Base-by-base conservation (phyloP, 768 basidiomycete species). In the Pleurotus tuber-regium region DNA sequence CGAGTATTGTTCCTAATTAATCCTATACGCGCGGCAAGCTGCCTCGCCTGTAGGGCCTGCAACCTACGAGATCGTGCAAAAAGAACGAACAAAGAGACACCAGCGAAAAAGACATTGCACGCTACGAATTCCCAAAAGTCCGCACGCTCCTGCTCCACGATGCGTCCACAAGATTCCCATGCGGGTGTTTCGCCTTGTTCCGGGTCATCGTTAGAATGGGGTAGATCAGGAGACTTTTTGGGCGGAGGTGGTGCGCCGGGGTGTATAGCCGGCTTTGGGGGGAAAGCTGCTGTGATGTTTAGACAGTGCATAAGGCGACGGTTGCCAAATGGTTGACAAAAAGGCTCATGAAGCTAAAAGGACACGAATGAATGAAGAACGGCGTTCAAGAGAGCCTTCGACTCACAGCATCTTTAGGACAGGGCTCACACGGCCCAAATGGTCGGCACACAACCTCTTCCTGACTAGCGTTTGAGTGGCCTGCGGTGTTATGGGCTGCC, bases 261-360 rank as follows among this genome's bases (percentile, higher is more conserved):
- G 25, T 29, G 18, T 11, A 31, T 23, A 4, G 18, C 19, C 25
- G 54, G 28, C 24, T 21, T 5, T 33, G 21, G 12, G 11, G 48
- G 39, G 8, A 49, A 26, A 11, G 26, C 16, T 9, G 50, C 23
- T 4, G 41, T 36, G 24, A 42, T 29, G 19, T 77, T 79, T 28
- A 80, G 62, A 54, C 94, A 98, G 63, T 94, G 94, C 74, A 95
- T 77, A 33, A 93, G 78, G 16, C 90, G 84, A 19, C 95, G 83
- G 68, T 95, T 95, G 46, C 95, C 95, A 63, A 93, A 96, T n/a
- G 95, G 94, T 62, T 90, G 84, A 69, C 94, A 98, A 67, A 89
- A 96, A 2, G 94, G 93, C 71, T 94, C 83, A 60, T 84, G 73
- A 28, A 90, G 72, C 92, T 95, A 50, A 39, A 33, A 51, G 23